Evolutionary conservation across 768 basidiomycete genomes (phyloP).

Genomic region (Asterophora lycoperdoides): DNA sequence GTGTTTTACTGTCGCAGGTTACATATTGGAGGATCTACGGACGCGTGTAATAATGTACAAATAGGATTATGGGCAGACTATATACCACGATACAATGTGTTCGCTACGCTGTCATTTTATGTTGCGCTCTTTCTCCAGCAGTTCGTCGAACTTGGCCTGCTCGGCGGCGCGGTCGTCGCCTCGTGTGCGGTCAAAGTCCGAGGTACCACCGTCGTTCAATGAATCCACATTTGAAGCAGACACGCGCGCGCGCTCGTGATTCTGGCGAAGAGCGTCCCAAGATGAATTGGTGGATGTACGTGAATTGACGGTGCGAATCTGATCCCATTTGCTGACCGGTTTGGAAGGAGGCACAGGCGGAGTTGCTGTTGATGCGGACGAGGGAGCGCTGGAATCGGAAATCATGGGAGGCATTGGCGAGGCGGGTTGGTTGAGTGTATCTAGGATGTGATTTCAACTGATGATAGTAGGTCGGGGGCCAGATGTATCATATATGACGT

Average conservation of each 20-base stretch:
- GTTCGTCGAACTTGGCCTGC: slow-evolving; percentile 55
- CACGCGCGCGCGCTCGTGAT: slow-evolving; percentile 38
- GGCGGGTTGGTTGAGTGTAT: background rate
- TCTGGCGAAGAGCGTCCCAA: slow-evolving; percentile 67
- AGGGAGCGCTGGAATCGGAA: slow-evolving; percentile 1
- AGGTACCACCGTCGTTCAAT: background rate
- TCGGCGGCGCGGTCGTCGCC: slow-evolving; percentile 36
- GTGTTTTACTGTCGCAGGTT: slow-evolving; percentile 1
- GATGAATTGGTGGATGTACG: slow-evolving; percentile 44
- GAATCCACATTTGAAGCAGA: slow-evolving; percentile 11
- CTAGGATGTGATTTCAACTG: slow-evolving; percentile 1
- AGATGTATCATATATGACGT: background rate
- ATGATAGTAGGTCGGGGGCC: background rate
- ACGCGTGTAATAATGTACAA: slow-evolving; percentile 13
- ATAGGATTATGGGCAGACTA: slow-evolving; percentile 6
- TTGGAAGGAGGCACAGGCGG: slow-evolving; percentile 6
- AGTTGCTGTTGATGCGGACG: slow-evolving; percentile 9
- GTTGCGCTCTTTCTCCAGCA: slow-evolving; percentile 55
- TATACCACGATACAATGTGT: slow-evolving; percentile 6
- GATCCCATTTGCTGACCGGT: slow-evolving; percentile 53
- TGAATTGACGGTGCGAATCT: slow-evolving; percentile 54
- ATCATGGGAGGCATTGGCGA: background rate
- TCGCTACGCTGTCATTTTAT: slow-evolving; percentile 21
- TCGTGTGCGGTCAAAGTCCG: slow-evolving; percentile 5
- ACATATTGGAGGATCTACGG: background rate